Conservation (phyloP, 805 yeast genomes). For the Candida berthetii region DNA sequence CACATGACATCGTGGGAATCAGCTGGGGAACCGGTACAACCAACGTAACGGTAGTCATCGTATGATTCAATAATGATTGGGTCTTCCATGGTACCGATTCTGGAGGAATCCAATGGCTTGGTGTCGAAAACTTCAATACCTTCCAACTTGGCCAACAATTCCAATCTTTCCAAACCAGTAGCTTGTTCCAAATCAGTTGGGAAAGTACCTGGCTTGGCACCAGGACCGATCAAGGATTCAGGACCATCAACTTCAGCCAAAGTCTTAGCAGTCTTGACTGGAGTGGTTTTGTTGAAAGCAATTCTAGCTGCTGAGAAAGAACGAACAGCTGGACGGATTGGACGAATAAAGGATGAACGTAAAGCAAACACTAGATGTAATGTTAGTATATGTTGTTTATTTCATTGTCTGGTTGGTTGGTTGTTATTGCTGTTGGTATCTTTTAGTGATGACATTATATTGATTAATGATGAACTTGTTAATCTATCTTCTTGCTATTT, state of each 20-base stretch:
- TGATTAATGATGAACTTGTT: too few relatives aligned
- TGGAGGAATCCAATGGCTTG: constrained; percentile 80
- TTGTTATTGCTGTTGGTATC: too few relatives aligned
- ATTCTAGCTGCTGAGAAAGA: constrained; percentile 25
- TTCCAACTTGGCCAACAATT: constrained; percentile 86
- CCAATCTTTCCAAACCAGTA: constrained; percentile 97
- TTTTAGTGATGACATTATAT: too few relatives aligned
- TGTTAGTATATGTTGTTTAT: too few relatives aligned
- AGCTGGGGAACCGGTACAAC: constrained; percentile 95
- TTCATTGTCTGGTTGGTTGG: too few relatives aligned
- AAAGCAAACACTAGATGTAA: constrained; percentile 24
- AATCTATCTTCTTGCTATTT: too few relatives aligned
- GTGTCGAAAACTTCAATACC: constrained; percentile 93
- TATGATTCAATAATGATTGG: constrained; percentile 89
- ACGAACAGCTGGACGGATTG: constrained; percentile 25
- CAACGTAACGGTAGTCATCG: constrained; percentile 91
- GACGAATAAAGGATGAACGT: constrained; percentile 23
- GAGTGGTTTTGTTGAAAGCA: constrained; percentile 18
- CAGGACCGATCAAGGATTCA: constrained; percentile 79
- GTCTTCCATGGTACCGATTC: constrained; percentile 85
- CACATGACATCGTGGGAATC: constrained; percentile 89
- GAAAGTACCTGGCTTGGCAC: constrained; percentile 79
- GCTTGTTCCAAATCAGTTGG: constrained; percentile 96
- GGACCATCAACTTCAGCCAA: constrained; percentile 78
- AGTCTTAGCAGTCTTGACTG: constrained; percentile 51